Percentiles rank a stretch among this genome's conserved stretches.
These are phyloP conservation scores for Plasmodium vivax DNA, from an alignment of 169 alveolate genomes.

Conservation along the genomic window DNA sequence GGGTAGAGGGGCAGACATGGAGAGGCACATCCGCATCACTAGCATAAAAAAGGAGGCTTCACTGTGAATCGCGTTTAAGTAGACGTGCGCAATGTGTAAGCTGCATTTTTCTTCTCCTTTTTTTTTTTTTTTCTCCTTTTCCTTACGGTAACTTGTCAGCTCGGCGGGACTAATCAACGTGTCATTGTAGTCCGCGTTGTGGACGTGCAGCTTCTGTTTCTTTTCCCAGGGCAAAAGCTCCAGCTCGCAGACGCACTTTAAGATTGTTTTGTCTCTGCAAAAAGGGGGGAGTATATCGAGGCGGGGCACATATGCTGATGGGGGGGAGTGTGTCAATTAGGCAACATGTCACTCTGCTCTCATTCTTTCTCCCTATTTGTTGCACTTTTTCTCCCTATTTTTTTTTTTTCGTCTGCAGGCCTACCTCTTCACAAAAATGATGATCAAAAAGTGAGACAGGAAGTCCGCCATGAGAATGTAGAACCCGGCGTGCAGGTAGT, in stretches of 20 bases:
- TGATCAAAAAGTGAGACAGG: conserved; percentile 31
- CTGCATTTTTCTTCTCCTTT: not conserved
- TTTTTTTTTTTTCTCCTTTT: not conserved
- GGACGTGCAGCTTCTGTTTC: conserved; percentile 25
- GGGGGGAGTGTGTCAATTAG: not conserved
- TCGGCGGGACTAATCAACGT: conserved; percentile 59
- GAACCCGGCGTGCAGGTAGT: conserved; percentile 32
- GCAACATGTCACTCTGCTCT: not conserved
- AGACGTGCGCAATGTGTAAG: not conserved
- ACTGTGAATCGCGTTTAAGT: not conserved
- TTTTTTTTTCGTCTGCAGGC: not conserved
- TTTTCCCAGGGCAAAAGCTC: conserved; percentile 65
- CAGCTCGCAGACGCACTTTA: conserved; percentile 52
- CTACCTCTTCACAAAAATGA: conserved; percentile 57
- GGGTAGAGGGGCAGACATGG: not conserved
- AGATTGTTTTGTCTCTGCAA: conserved; percentile 45
- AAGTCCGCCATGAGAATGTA: conserved; percentile 47
- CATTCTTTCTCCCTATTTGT: not conserved
- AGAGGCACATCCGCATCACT: not conserved
- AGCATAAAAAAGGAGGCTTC: not conserved
- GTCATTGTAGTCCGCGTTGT: conserved; percentile 37
- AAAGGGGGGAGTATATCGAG: not conserved
- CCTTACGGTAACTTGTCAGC: conserved; percentile 64
- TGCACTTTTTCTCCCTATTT: not conserved
- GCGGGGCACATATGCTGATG: not conserved